Base-by-base conservation (phyloP, 257 asterid species). In the Salvia hispanica region DNA sequence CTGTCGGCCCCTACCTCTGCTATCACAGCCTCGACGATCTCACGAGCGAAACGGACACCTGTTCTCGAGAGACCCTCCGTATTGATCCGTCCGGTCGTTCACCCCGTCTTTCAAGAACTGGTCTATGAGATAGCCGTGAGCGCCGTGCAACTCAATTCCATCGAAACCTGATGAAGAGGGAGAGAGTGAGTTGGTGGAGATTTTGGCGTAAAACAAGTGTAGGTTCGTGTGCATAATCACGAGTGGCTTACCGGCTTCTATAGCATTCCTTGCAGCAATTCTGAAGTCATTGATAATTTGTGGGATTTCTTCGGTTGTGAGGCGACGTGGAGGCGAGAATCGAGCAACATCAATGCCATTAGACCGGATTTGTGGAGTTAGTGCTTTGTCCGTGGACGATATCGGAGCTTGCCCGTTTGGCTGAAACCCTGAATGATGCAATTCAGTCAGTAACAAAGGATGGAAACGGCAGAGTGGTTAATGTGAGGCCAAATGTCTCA, bases 121-220 rank as follows among this genome's bases (percentile, higher is more conserved):
- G n/a, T n/a, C n/a, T n/a, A n/a, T n/a, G n/a, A n/a, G n/a, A n/a
- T n/a, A n/a, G n/a, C n/a, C 95, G 9, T 84, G 83, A 7, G 92
- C 96, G 2, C 92, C 95, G 2, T 88, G 96, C 67, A 88, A 72
- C 80, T 91, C 95, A 21, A 91, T 75, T 61, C 97, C 96, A 55
- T 90, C 96, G 21, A 90, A 86, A 25, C 92, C 95, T 88, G 78
- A 52, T 13, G 10, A 25, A 31, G 3, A 25, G 7, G 2, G 25
- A 46, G 68, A 15, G 8, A 16, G 15, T 0, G 44, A 40, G 44
- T 40, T 40, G 44, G 44, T 1, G 2, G 7, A 7, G 8, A 7
- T 40, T 6, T 40, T 3, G 8, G 37, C 7, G 9, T 4, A 9
- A 54, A 54, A 2, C 39, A 4, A 7, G 40, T 1, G 15, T 25